Base-by-base conservation (phyloP, 495 filamentous ascomycete genomes). In the Penicillium odoratum region DNA sequence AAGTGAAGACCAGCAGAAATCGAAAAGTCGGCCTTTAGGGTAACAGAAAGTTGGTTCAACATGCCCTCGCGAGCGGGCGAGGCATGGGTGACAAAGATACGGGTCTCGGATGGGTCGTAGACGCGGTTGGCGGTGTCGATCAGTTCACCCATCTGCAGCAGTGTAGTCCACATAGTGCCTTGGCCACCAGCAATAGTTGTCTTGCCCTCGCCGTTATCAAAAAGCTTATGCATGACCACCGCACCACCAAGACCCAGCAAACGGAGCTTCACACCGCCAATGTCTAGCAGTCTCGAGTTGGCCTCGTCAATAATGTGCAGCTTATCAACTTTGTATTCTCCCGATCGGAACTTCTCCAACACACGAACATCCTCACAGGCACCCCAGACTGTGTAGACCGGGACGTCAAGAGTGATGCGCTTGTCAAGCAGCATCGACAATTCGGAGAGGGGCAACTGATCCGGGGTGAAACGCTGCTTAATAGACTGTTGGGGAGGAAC, bases 191-290 rank as follows among this genome's bases (percentile, higher is more conserved):
- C 94, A 71, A 99, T 98, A 0, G 95, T 98, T 33, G 95, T 99
- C 70, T 92, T 86, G 51, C 95, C 95, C 67, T 99, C 95, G 30
- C 95, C 95, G 64, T 98, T 99, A 70, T 99, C 95, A 69, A 99
- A 99, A 8, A 99, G 85, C 81, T 99, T 99, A 79, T 99, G 95
- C 95, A 99, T 99, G 28, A 99, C 95, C 0, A 99, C 93, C 0
- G 95, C 95, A 62, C 95, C 94, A 52, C 95, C 95, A 49, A 99
- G 74, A 52, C 95, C 95, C 21, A 99, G 83, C 55, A 99, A 81
- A 63, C 95, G 91, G 49, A 99, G 85, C 84, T 97, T 97, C 18
- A 99, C 89, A 56, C 95, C 94, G 59, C 93, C 94, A 47, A 97
- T 82, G 71, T 99, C 95, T 53, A 99, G 78, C 53, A 98, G 77